A percentile compares a stretch with the other conserved stretches of the same genome.
Evolutionary conservation across 495 filamentous ascomycete species (phyloP).

Genomic region (Lasiosphaeria hispida): DNA sequence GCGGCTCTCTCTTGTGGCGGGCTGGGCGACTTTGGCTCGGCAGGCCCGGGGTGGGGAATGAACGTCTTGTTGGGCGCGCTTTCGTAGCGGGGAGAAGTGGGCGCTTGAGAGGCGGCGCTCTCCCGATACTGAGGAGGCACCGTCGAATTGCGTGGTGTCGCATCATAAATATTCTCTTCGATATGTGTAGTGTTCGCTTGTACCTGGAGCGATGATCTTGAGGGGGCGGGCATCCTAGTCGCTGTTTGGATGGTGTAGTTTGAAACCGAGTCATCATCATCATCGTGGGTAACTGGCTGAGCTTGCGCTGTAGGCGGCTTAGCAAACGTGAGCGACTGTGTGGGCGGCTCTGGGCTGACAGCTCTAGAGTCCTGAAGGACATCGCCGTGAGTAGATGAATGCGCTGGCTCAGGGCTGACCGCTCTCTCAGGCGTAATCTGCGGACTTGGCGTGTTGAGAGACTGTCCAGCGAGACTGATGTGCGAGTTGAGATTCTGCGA

Average conservation of each 20-base stretch:
- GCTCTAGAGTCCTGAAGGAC: constrained; percentile 15
- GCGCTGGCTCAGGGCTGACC: constrained; percentile 35
- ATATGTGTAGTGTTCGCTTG: constrained; percentile 11
- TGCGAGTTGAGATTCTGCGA: constrained; percentile 13
- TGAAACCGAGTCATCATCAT: constrained; percentile 2
- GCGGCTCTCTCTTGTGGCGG: constrained; percentile 9
- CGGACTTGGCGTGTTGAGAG: constrained; percentile 25
- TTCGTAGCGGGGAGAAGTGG: background rate
- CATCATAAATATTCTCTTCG: constrained; percentile 44
- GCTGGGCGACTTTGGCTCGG: constrained; percentile 17
- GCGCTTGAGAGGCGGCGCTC: background rate
- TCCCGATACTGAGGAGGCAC: constrained; percentile 11
- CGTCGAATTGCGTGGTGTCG: constrained; percentile 38
- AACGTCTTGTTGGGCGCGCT: background rate
- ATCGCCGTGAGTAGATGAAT: background rate
- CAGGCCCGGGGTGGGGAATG: background rate
- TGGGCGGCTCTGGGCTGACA: constrained; percentile 29
- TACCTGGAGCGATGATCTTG: constrained; percentile 3
- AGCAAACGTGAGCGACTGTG: constrained; percentile 11
- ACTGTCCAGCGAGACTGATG: constrained; percentile 1
- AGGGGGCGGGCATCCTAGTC: background rate
- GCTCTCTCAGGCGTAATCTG: constrained; percentile 30
- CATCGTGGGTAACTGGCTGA: background rate
- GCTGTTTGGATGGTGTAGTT: constrained; percentile 1
- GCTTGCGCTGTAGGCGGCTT: background rate